phyloP scores from a whole-genome alignment of 2,329 filamentous ascomycete genomes.

The Amesomyces nigricolor region DNA sequence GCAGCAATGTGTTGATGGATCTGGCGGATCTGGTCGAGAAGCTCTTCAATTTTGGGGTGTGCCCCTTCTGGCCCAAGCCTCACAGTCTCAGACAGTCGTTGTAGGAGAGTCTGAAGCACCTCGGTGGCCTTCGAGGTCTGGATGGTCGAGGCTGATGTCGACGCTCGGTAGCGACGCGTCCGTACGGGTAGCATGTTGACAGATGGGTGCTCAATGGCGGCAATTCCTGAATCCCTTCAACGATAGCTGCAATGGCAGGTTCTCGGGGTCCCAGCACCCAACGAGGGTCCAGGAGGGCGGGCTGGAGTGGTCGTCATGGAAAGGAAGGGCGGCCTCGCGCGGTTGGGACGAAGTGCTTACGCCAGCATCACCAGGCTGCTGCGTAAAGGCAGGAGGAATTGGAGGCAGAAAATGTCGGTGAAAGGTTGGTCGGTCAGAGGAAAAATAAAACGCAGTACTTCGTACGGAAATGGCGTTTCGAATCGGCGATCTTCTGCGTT shows the following conservation, averaged over 20 bases:
- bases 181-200: constrained; percentile 44
- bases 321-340: constrained; percentile 1
- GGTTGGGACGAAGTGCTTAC: constrained; percentile 12
- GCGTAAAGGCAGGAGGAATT: not conserved
- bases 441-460: too few species aligned
- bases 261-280: constrained; percentile 29
- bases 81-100: constrained; percentile 38
- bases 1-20: constrained; percentile 59
- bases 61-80: constrained; percentile 32
- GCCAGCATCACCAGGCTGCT: constrained; percentile 17
- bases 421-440: too few species aligned
- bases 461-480: not conserved
- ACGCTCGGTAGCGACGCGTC: constrained; percentile 56
- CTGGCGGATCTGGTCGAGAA: constrained; percentile 54
- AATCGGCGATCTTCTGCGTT: not conserved
- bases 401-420: too few species aligned
- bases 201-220: constrained; percentile 1
- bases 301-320: constrained; percentile 26
- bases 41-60: constrained; percentile 44
- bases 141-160: constrained; percentile 55
- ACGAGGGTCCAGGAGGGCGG: constrained; percentile 31
- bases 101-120: constrained; percentile 51
- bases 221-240: constrained; percentile 12
- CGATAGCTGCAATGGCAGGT: not conserved
- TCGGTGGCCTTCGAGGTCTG: constrained; percentile 56